Evolutionary conservation across 306 rosid genomes (phyloP).

Genomic region (Herpetospermum pedunculosum): DNA sequence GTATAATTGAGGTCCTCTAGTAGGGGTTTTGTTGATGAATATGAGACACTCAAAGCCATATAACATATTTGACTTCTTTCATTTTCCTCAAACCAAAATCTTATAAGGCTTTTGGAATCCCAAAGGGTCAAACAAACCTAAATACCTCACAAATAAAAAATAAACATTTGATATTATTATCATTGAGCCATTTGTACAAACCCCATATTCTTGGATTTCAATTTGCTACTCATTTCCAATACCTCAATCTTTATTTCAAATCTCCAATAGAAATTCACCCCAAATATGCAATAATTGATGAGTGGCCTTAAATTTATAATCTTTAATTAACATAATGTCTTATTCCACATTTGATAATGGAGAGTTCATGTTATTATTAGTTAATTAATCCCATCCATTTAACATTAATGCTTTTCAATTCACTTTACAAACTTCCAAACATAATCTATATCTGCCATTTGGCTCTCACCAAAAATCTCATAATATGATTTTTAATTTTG

Average conservation of each 20-base stretch:
- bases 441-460: not conserved
- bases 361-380: not conserved
- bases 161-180: not conserved
- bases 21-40: not conserved
- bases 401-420: not conserved
- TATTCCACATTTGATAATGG: constrained; percentile 3
- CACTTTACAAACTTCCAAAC: not conserved
- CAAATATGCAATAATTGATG: not conserved
- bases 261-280: not conserved
- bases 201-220: constrained; percentile 1
- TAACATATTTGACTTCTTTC: not conserved
- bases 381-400: not conserved
- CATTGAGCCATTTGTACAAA: not conserved
- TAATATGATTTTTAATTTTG: not conserved
- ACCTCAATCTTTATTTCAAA: not conserved
- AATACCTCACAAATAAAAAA: not conserved
- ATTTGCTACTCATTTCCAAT: not conserved
- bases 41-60: not conserved
- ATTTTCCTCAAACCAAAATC: not conserved
- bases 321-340: not conserved
- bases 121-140: constrained; percentile 6
- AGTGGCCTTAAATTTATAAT: not conserved
- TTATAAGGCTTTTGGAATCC: constrained; percentile 7
- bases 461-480: not conserved
- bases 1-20: no score